phyloP scores from a whole-genome alignment of 1,284 basidiomycete genomes.

The Heterobasidion annosum region DNA sequence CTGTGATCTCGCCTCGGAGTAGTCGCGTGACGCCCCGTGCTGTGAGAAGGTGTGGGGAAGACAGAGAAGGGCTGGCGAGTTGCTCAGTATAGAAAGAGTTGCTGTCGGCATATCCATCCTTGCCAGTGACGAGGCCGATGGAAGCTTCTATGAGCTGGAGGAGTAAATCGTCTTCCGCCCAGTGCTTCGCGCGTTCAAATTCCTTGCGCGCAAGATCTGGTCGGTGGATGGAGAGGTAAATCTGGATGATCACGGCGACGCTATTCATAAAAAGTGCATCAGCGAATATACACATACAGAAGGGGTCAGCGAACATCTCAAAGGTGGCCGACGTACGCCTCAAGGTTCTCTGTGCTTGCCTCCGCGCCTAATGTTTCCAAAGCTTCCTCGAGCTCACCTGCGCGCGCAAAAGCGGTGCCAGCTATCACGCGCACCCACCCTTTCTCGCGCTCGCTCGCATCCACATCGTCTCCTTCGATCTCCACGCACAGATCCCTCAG shows the following conservation, averaged over 20 bases:
- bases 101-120: constrained; percentile 62
- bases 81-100: constrained; percentile 91
- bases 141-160: constrained; percentile 86
- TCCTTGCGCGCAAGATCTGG: constrained; percentile 82
- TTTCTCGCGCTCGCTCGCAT: constrained; percentile 54
- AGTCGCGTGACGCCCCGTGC: constrained; percentile 81
- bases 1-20: constrained; percentile 70
- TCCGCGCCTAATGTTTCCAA: constrained; percentile 75
- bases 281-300: constrained; percentile 1
- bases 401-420: constrained; percentile 76
- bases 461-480: constrained; percentile 69
- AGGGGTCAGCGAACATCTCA: neutral
- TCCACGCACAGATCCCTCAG: constrained; percentile 82
- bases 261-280: constrained; percentile 27
- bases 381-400: constrained; percentile 85
- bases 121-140: constrained; percentile 75
- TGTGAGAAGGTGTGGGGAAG: constrained; percentile 69
- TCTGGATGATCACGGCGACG: constrained; percentile 73
- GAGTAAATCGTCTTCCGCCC: constrained; percentile 85
- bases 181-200: constrained; percentile 72
- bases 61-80: constrained; percentile 75
- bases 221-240: constrained; percentile 80
- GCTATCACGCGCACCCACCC: constrained; percentile 71
- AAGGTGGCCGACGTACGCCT: constrained; percentile 56
- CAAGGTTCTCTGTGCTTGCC: constrained; percentile 67